Percentiles rank a stretch among this genome's conserved stretches.
phyloP scores from a whole-genome alignment of 1,139 yeast species.

The Pichia cactophila region DNA sequence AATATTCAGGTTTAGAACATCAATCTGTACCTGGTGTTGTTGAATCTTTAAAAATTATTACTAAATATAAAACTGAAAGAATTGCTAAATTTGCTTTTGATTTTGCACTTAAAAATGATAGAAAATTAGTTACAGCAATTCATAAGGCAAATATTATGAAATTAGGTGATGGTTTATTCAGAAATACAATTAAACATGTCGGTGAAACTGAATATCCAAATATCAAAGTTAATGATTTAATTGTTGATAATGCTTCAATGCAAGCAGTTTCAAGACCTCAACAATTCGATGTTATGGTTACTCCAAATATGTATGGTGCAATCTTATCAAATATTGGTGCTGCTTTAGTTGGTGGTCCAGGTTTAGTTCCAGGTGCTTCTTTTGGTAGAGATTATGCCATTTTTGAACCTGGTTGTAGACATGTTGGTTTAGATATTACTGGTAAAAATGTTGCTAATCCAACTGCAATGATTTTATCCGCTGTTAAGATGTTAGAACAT shows the following conservation, averaged over 20 bases:
- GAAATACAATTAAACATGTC: conserved; percentile 85
- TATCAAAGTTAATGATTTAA: conserved; percentile 79
- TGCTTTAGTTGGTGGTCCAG: conserved; percentile 97
- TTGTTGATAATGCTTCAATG: conserved; percentile 98
- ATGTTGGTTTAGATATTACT: conserved; percentile 93
- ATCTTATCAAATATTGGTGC: conserved; percentile 97
- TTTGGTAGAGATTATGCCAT: conserved; percentile 97
- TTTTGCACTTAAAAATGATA: conserved; percentile 86
- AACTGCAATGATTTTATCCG: conserved; percentile 91
- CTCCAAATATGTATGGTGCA: conserved; percentile 97
- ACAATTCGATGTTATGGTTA: conserved; percentile 95
- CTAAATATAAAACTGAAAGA: conserved; percentile 92
- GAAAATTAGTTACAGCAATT: conserved; percentile 90
- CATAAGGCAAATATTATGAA: conserved; percentile 99
- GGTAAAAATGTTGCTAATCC: conserved; percentile 97
- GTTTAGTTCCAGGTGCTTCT: conserved; percentile 97
- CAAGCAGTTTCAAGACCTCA: conserved; percentile 98
- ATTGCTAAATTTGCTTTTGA: conserved; percentile 96
- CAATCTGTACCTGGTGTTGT: conserved; percentile 97
- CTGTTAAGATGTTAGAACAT: conserved; percentile 89
- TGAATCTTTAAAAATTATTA: conserved; percentile 91
- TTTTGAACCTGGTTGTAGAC: conserved; percentile 99
- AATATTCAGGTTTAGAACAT: conserved; percentile 97
- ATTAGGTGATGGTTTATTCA: conserved; percentile 96
- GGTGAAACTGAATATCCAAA: conserved; percentile 83